Evolutionary conservation across 371 early-diverging fungal genomes (phyloP).

Genomic region (Phascolomyces articulosus): DNA sequence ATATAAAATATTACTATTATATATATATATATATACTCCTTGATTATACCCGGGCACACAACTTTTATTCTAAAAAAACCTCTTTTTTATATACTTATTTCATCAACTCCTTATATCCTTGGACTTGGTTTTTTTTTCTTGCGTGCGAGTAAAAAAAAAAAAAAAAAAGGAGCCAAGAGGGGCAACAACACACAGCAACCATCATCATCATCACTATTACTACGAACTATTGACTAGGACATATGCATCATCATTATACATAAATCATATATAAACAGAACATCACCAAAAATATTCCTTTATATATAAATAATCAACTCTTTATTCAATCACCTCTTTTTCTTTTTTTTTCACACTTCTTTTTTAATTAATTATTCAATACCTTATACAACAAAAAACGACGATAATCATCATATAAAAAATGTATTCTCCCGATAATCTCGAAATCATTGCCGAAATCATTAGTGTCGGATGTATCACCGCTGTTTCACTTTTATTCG

Average conservation of each 20-base stretch:
- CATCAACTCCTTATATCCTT: constrained; percentile 3
- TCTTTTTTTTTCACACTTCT: too few species aligned
- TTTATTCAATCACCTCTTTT: too few species aligned
- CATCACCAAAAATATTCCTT: too few species aligned
- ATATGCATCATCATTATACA: too few species aligned
- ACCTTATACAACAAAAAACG: background rate
- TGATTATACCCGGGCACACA: too few species aligned
- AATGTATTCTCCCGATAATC: constrained; percentile 54
- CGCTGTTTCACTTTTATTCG: constrained; percentile 53
- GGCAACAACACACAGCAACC: background rate
- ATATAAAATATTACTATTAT: too few species aligned
- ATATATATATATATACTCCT: constrained; percentile 3
- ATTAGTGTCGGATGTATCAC: constrained; percentile 55
- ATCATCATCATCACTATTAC: too few species aligned
- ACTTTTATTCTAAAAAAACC: too few species aligned
- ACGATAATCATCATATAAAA: background rate
- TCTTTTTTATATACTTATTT: too few species aligned
- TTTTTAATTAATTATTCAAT: background rate
- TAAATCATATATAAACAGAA: too few species aligned
- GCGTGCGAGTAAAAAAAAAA: constrained; percentile 6
- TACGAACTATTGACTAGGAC: too few species aligned
- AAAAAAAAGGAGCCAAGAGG: background rate
- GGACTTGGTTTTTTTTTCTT: constrained; percentile 5
- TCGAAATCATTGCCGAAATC: constrained; percentile 50
- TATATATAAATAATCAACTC: too few species aligned